Conservation (phyloP, 2,329 filamentous ascomycete genomes). For the Penicillium sp. region DNA sequence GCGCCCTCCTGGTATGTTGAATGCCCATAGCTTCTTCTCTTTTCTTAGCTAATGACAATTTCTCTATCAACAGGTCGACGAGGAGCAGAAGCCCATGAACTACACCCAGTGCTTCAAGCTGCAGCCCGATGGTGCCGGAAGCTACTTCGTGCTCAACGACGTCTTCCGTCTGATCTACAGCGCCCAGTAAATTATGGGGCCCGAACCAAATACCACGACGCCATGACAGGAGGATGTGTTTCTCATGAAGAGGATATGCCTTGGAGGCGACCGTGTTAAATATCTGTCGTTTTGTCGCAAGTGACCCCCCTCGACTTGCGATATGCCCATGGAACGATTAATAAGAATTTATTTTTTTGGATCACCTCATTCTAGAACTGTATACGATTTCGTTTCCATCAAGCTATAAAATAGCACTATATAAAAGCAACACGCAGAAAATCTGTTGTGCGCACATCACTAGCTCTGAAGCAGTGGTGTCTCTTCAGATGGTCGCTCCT, state of each 20-base stretch:
- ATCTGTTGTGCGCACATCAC: constrained; percentile 7
- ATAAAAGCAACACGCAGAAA: not conserved
- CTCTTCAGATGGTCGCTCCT: constrained; percentile 30
- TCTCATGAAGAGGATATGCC: constrained; percentile 1
- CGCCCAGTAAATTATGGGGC: constrained; percentile 10
- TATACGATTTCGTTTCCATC: constrained; percentile 1
- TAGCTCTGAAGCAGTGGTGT: constrained; percentile 33
- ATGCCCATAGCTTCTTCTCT: not conserved
- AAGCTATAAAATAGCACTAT: not conserved
- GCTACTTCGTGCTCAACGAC: constrained; percentile 90
- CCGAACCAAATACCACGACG: constrained; percentile 15
- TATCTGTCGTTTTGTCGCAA: not conserved
- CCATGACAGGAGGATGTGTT: constrained; percentile 10
- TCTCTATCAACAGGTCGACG: constrained; percentile 66
- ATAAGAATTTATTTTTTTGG: constrained; percentile 3
- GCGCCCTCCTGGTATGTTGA: constrained; percentile 71
- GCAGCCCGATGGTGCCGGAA: constrained; percentile 61
- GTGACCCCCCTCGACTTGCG: not conserved
- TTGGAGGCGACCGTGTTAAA: constrained; percentile 1
- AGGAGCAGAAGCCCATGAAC: constrained; percentile 81
- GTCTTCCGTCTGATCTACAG: constrained; percentile 84
- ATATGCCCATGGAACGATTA: not conserved
- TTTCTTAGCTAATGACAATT: not conserved
- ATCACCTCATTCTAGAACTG: constrained; percentile 3
- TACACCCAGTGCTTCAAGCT: constrained; percentile 91